These are phyloP conservation scores for Fusarium pseudograminearum DNA, from an alignment of 2,329 filamentous ascomycete genomes.

Conservation along the genomic window DNA sequence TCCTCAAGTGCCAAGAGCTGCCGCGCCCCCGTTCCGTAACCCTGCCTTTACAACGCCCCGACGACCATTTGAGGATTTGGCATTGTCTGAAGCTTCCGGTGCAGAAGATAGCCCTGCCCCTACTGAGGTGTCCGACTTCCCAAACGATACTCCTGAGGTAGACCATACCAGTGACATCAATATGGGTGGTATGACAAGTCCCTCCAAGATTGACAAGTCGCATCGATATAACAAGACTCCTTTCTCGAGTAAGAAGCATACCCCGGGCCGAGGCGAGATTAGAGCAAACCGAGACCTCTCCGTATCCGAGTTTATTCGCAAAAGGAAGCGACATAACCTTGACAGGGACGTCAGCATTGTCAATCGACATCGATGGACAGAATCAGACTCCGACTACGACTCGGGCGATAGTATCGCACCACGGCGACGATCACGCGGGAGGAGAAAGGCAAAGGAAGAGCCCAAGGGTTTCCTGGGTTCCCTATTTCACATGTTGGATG, in stretches of 20 bases:
- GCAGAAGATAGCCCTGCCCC: constrained; percentile 71
- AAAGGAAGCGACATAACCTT: constrained; percentile 64
- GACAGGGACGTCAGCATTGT: constrained; percentile 66
- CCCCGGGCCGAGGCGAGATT: constrained; percentile 74
- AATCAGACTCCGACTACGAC: constrained; percentile 63
- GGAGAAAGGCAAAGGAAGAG: constrained; percentile 40
- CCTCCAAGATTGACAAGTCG: constrained; percentile 60
- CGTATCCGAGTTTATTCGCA: constrained; percentile 62
- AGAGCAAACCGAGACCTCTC: constrained; percentile 58
- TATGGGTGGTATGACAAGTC: constrained; percentile 60
- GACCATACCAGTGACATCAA: constrained; percentile 59
- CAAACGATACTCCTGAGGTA: constrained; percentile 64
- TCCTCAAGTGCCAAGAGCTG: constrained; percentile 56
- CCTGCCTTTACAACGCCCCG: constrained; percentile 74
- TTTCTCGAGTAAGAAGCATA: constrained; percentile 55
- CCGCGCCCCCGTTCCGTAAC: constrained; percentile 69
- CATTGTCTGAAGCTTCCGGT: constrained; percentile 67
- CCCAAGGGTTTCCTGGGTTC: constrained; percentile 54
- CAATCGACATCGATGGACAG: constrained; percentile 59
- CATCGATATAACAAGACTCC: constrained; percentile 58
- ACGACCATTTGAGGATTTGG: constrained; percentile 65
- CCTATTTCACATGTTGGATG: constrained; percentile 65
- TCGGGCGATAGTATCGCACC: constrained; percentile 56
- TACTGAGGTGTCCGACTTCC: constrained; percentile 68
- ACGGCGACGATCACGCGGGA: constrained; percentile 43